Evolutionary conservation across 352 stramenopile species (phyloP).

Genomic region (Phytophthora sp.): DNA sequence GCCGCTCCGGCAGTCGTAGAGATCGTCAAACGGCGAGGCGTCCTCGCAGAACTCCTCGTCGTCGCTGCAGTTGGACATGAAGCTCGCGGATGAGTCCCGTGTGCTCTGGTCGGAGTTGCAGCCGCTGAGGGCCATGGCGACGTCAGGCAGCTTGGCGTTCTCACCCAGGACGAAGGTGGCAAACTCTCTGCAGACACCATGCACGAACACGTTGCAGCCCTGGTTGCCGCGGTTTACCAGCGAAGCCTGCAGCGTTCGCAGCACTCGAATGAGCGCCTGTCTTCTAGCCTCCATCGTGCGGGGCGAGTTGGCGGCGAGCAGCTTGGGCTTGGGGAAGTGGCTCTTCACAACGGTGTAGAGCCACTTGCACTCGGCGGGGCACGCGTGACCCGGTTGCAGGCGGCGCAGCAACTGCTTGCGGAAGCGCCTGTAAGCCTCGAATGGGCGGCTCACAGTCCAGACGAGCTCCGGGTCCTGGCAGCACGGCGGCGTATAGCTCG

Average conservation of each 20-base stretch:
- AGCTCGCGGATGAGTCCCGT: slow-evolving; percentile 34
- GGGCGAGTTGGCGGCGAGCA: slow-evolving; percentile 33
- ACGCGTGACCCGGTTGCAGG: slow-evolving; percentile 34
- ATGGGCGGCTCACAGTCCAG: slow-evolving; percentile 40
- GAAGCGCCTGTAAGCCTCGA: slow-evolving; percentile 54
- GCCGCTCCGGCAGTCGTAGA: slow-evolving; percentile 25
- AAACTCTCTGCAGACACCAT: slow-evolving; percentile 38
- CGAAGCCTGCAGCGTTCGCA: slow-evolving; percentile 35
- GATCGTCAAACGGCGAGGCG: slow-evolving; percentile 20
- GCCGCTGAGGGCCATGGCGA: slow-evolving; percentile 21
- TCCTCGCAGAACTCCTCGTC: slow-evolving; percentile 28
- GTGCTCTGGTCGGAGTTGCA: slow-evolving; percentile 37
- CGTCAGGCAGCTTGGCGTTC: slow-evolving; percentile 21
- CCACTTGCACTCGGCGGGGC: slow-evolving; percentile 44
- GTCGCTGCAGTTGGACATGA: slow-evolving; percentile 27
- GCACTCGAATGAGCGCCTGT: slow-evolving; percentile 36
- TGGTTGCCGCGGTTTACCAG: slow-evolving; percentile 44
- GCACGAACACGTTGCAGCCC: slow-evolving; percentile 34
- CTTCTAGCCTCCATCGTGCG: slow-evolving; percentile 33
- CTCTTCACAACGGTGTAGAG: slow-evolving; percentile 45
- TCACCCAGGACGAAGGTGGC: slow-evolving; percentile 37
- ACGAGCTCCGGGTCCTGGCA: slow-evolving; percentile 24
- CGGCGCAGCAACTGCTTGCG: slow-evolving; percentile 38
- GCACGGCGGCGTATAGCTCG: slow-evolving; percentile 30
- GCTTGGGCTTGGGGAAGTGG: slow-evolving; percentile 41